A percentile compares a stretch with the other conserved stretches of the same genome.
Evolutionary conservation across 192 early-diverging fungal species (phyloP).

Genomic region (Umbelopsis ramanniana): DNA sequence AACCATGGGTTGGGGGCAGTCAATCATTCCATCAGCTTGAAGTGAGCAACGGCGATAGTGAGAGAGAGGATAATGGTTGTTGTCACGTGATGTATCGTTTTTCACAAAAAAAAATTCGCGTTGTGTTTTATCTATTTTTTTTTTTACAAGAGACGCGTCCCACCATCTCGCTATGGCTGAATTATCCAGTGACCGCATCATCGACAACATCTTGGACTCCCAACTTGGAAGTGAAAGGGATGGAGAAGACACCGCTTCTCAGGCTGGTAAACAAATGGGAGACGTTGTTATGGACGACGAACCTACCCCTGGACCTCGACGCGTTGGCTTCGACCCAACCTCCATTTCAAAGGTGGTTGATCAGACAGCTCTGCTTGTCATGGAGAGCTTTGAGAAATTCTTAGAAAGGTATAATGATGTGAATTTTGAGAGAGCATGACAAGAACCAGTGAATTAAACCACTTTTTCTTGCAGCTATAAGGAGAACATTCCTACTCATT

Average conservation of each 20-base stretch:
- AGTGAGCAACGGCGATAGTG: too few relatives aligned
- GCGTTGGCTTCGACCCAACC: conserved; percentile 33
- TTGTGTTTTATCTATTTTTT: conserved; percentile 15
- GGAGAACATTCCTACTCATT: conserved; percentile 26
- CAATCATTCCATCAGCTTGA: too few relatives aligned
- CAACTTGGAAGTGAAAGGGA: conserved; percentile 17
- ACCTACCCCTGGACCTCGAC: conserved; percentile 17
- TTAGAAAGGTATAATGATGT: conserved; percentile 54
- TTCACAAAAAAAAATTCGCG: background rate
- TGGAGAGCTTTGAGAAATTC: conserved; percentile 73
- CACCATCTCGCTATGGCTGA: conserved; percentile 18
- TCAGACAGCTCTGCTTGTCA: conserved; percentile 67
- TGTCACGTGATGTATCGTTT: background rate
- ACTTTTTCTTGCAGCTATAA: conserved; percentile 32
- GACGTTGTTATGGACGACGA: conserved; percentile 13
- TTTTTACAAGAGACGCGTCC: conserved; percentile 1
- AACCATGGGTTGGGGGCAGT: too few relatives aligned
- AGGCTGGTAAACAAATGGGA: conserved; percentile 3
- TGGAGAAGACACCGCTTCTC: conserved; percentile 15
- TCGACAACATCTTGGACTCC: conserved; percentile 16
- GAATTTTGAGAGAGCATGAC: background rate
- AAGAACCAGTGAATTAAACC: background rate
- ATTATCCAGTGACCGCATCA: conserved; percentile 22
- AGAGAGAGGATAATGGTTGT: too few relatives aligned
- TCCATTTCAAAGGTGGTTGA: conserved; percentile 65